Evolutionary conservation across 352 stramenopile species (phyloP).

Genomic region (Phytophthora parvispora): DNA sequence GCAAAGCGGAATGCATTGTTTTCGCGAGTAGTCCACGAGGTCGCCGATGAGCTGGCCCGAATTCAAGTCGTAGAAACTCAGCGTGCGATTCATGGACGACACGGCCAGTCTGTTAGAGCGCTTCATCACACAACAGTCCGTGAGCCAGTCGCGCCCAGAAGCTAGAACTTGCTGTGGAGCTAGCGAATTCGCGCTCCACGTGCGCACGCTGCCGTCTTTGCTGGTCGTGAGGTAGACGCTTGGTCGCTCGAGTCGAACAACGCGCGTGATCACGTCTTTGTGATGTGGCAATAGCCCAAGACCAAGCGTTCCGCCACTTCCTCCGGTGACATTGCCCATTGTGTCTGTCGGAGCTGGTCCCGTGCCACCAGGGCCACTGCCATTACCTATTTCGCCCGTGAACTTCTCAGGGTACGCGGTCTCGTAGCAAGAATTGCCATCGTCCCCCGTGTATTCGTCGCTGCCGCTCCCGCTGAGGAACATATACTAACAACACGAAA

Average conservation of each 20-base stretch:
- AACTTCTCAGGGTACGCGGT: conserved; percentile 70
- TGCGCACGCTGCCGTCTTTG: conserved; percentile 81
- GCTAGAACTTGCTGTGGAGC: conserved; percentile 69
- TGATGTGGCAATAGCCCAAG: conserved; percentile 54
- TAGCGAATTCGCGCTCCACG: conserved; percentile 79
- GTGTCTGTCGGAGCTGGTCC: conserved; percentile 20
- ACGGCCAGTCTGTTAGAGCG: conserved; percentile 84
- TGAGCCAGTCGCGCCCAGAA: conserved; percentile 84
- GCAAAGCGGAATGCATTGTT: conserved; percentile 85
- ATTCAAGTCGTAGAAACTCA: conserved; percentile 83
- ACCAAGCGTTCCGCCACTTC: conserved; percentile 23
- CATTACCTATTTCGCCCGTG: conserved; percentile 24
- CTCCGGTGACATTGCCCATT: conserved; percentile 37
- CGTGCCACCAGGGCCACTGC: conserved; percentile 11
- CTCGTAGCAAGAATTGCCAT: conserved; percentile 72
- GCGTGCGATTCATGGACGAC: conserved; percentile 79
- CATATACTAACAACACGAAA: conserved; percentile 72
- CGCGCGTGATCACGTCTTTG: conserved; percentile 80
- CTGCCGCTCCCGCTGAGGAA: conserved; percentile 81
- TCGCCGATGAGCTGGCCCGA: conserved; percentile 76
- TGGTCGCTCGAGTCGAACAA: conserved; percentile 73
- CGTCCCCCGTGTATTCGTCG: conserved; percentile 72
- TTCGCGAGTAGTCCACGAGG: conserved; percentile 80
- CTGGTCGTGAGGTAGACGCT: conserved; percentile 80
- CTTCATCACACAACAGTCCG: conserved; percentile 83